Evolutionary conservation across 1,139 yeast genomes (phyloP).

Genomic region (Kluyveromyces sp.): DNA sequence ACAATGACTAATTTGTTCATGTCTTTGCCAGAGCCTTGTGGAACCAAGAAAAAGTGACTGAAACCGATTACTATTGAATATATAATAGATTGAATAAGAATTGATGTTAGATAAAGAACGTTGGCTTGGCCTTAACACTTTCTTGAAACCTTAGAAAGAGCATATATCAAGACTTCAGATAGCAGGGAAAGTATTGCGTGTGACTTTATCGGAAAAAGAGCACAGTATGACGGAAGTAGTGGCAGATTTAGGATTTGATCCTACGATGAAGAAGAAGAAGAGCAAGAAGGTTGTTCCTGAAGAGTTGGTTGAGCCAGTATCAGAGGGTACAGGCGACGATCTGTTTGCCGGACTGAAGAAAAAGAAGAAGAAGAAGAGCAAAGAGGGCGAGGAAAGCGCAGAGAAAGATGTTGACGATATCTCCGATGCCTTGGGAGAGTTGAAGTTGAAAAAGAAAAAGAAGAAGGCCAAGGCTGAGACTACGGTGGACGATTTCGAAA

Average conservation of each 20-base stretch:
- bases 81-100: too few relatives aligned
- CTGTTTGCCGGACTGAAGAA: conserved; percentile 43
- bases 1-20: background rate
- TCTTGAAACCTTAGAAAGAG: too few relatives aligned
- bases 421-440: conserved; percentile 61
- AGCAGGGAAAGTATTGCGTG: background rate
- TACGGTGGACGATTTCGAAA: conserved; percentile 74
- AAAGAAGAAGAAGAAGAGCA: conserved; percentile 42
- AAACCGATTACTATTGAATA: too few relatives aligned
- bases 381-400: conserved; percentile 33
- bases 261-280: conserved; percentile 78
- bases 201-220: background rate
- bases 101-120: too few relatives aligned
- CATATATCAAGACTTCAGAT: too few relatives aligned
- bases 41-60: background rate
- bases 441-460: conserved; percentile 69
- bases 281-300: conserved; percentile 35
- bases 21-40: conserved; percentile 7
- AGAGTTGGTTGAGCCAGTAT: conserved; percentile 25
- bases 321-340: conserved; percentile 33
- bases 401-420: conserved; percentile 48
- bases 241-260: conserved; percentile 67
- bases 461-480: conserved; percentile 56
- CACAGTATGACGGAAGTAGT: conserved; percentile 33
- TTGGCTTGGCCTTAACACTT: too few relatives aligned